Evolutionary conservation across 164 flowering plant species (phyloP), one percentile per base, ranked within the genome.

Genomic region (Taxillus chinensis): DNA sequence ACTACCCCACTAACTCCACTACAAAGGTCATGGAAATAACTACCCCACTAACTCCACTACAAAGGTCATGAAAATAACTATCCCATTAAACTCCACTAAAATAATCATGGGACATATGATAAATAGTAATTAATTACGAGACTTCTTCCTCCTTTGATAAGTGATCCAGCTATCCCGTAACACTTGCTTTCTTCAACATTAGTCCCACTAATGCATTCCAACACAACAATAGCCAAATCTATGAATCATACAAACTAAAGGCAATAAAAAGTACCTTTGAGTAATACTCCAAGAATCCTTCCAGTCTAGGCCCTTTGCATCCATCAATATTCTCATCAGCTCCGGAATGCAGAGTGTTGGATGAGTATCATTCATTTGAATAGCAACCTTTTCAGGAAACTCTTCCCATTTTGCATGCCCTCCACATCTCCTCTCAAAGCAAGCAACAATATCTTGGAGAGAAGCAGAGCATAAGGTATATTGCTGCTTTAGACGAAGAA

Each of bases 341-440:
- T 92, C 96, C 11, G 98, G 98, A 60, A 92, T 90, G 76, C 98
- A 92, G n/a, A 92, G 84, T 45, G 96, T 92, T 63, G 98, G 98
- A 69, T 90, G 98, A 57, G 98, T 90, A 69, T 92, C 98, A 77
- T 92, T 92, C 98, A 92, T 90, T 77, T 92, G 96, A 41, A 92
- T 93, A 13, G 96, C 96, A 71, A 92, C 96, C 72, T 90, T 88
- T 66, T 81, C 87, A 37, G 98, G 96, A 70, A 92, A 86, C 40
- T 79, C 87, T 59, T 88, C 88, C 98, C 98, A 92, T 38, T 81
- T 82, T 10, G 82, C 74, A 50, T 70, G 60, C 14, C 71, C 61
- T 60, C 87, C 87, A 55, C 87, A 83, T 78, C 98, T 85, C 78
- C 73, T 87, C 77, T 90, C 96, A 77, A 87, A 90, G 14, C 89